phyloP scores from a whole-genome alignment of 2,329 filamentous ascomycete species.

The Cytospora schulzeri region DNA sequence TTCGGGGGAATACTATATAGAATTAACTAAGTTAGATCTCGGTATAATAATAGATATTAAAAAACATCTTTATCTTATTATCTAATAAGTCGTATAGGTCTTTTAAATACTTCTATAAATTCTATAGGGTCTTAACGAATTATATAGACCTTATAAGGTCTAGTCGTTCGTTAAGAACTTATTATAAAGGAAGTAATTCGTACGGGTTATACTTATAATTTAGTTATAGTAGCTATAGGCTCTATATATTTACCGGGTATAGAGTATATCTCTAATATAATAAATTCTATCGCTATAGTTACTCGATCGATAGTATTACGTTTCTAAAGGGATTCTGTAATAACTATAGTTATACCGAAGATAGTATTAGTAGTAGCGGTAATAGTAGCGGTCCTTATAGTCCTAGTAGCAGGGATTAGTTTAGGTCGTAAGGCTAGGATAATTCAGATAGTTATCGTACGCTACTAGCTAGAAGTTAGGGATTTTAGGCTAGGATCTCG shows the following conservation, averaged over 20 bases:
- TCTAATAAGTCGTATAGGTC: neutral
- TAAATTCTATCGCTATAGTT: neutral
- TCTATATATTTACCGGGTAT: neutral
- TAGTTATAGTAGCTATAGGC: neutral
- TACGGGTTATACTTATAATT: neutral
- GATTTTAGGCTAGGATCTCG: too few species aligned
- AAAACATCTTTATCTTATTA: neutral
- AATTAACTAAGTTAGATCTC: neutral
- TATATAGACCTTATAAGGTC: neutral
- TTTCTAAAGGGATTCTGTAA: neutral
- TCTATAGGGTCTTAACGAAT: neutral
- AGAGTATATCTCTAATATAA: neutral
- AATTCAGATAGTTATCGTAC: too few species aligned
- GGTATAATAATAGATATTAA: constrained; percentile 1
- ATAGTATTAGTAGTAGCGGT: too few species aligned
- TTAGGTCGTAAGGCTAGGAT: too few species aligned
- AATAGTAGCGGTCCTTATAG: too few species aligned
- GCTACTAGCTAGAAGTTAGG: too few species aligned
- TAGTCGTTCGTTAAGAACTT: neutral
- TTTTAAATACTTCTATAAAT: neutral
- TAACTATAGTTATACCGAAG: neutral
- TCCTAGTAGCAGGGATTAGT: too few species aligned
- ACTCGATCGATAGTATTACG: neutral
- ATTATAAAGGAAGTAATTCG: neutral
- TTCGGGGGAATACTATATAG: neutral